Evolutionary conservation across 2,329 filamentous ascomycete genomes (phyloP).

Genomic region (Chaetothyriales sp.): DNA sequence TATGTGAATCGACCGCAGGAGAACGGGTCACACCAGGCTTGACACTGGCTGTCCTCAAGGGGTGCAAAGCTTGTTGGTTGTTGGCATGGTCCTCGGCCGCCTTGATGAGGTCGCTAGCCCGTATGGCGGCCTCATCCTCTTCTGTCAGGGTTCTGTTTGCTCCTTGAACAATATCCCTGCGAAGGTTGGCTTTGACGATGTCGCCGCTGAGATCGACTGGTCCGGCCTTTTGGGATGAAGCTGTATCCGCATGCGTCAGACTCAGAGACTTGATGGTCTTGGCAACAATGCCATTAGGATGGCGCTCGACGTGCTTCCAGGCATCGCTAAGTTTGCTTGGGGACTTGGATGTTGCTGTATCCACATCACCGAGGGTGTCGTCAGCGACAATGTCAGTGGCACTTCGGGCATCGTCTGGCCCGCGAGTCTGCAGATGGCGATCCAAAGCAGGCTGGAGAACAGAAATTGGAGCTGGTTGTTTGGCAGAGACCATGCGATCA

Average conservation of each 20-base stretch:
- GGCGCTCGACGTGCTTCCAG: constrained; percentile 12
- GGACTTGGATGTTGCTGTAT: constrained; percentile 4
- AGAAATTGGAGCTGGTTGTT: not conserved
- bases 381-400: not conserved
- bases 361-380: not conserved
- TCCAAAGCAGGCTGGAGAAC: not conserved
- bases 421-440: not conserved
- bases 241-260: constrained; percentile 5
- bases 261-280: constrained; percentile 13
- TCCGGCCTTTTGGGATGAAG: constrained; percentile 8
- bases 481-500: constrained; percentile 5
- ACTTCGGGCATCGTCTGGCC: not conserved
- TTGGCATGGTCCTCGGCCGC: not conserved
- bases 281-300: constrained; percentile 15
- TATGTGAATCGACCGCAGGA: constrained; percentile 11
- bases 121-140: constrained; percentile 3
- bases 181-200: not conserved
- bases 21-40: constrained; percentile 12
- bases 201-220: not conserved
- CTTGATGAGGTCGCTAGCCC: not conserved
- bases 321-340: constrained; percentile 7
- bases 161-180: not conserved
- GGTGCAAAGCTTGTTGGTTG: constrained; percentile 3
- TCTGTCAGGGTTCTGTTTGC: not conserved
- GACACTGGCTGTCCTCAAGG: constrained; percentile 10